phyloP scores from a whole-genome alignment of 345 rosid genomes.

The Aquilaria sinensis region DNA sequence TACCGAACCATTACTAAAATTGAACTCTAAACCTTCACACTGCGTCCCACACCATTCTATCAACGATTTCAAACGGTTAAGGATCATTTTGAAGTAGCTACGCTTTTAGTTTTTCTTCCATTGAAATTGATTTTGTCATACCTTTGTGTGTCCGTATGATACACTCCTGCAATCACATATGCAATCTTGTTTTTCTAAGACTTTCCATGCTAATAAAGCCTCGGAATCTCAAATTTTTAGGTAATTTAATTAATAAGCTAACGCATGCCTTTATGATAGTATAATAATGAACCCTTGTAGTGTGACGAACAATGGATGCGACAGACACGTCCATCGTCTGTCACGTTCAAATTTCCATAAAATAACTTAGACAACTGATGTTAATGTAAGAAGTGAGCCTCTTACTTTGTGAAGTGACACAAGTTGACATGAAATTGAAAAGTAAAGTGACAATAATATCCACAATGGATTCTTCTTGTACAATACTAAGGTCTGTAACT shows the following conservation, averaged over 20 bases:
- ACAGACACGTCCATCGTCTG: too few species aligned
- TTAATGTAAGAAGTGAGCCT: slow-evolving; percentile 58
- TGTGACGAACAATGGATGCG: too few species aligned
- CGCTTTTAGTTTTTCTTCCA: too few species aligned
- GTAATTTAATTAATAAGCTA: background rate
- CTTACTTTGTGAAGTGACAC: slow-evolving; percentile 82
- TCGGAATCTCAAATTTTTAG: background rate
- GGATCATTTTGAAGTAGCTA: too few species aligned
- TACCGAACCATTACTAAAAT: too few species aligned
- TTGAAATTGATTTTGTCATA: background rate
- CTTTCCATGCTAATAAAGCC: background rate
- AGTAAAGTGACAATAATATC: too few species aligned
- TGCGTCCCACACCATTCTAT: too few species aligned
- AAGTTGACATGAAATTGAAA: slow-evolving; percentile 30
- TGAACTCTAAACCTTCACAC: too few species aligned
- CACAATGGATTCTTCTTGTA: too few species aligned
- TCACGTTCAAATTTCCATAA: too few species aligned
- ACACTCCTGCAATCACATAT: slow-evolving; percentile 45
- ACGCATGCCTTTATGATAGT: background rate
- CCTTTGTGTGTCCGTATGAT: slow-evolving; percentile 54
- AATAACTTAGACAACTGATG: slow-evolving; percentile 59
- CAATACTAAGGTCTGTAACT: too few species aligned
- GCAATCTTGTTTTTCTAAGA: background rate
- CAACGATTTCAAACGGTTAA: too few species aligned
- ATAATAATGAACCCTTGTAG: background rate